A percentile compares a stretch with the other conserved stretches of the same genome.
Evolutionary conservation across 345 rosid genomes (phyloP).

Genomic region (Linum usitatissimum): DNA sequence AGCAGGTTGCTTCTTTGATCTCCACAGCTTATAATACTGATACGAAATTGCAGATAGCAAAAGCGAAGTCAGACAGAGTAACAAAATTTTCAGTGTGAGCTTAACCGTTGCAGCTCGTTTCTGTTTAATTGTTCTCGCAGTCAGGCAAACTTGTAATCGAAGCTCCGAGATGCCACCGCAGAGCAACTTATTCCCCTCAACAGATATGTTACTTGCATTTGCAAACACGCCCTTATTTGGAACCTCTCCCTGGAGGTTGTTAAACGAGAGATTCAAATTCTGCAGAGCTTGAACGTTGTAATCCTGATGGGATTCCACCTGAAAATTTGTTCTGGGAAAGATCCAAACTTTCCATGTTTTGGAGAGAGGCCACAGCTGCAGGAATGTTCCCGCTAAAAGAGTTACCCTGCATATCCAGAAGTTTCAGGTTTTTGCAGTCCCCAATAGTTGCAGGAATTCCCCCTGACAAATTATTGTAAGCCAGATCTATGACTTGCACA

Average conservation of each 20-base stretch:
- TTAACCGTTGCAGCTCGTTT: no score
- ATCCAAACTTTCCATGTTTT: slow-evolving; percentile 1
- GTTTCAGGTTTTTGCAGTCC: slow-evolving; percentile 2
- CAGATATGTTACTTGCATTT: slow-evolving; percentile 19
- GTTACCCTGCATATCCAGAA: not conserved
- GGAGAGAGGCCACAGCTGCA: slow-evolving; percentile 2
- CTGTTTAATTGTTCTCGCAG: no score
- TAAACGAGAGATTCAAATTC: slow-evolving; percentile 9
- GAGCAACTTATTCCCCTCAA: slow-evolving; percentile 22
- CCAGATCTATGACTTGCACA: not conserved
- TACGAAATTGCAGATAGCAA: no score
- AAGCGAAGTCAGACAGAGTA: no score
- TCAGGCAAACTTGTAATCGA: not conserved
- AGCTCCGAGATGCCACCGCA: slow-evolving; percentile 25
- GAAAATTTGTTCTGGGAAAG: slow-evolving; percentile 7
- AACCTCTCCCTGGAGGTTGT: slow-evolving; percentile 16
- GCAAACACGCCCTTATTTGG: slow-evolving; percentile 28
- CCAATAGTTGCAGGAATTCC: slow-evolving; percentile 1
- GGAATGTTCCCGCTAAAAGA: slow-evolving; percentile 9
- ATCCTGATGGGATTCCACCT: slow-evolving; percentile 3
- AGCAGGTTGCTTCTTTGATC: no score
- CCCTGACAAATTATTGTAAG: not conserved
- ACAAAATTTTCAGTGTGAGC: no score
- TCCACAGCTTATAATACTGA: no score
- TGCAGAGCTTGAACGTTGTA: not conserved